Conservation (phyloP, 148 eudicot genomes). For the Salicornia ramosissima region DNA sequence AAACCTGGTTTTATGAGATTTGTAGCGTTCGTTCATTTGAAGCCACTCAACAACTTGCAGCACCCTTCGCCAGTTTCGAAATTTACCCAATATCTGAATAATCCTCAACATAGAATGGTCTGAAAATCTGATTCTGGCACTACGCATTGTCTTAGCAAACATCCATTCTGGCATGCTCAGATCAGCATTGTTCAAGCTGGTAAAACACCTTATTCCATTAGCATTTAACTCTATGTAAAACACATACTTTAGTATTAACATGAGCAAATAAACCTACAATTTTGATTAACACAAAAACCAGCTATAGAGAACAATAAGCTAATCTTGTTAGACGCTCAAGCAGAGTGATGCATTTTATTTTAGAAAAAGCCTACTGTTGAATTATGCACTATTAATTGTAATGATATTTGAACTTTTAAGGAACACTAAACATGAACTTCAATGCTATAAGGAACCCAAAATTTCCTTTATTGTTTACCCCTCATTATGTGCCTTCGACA, state of each 20-base stretch:
- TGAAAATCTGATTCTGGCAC: constrained; percentile 74
- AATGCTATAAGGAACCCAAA: background rate
- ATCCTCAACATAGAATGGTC: constrained; percentile 79
- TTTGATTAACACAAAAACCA: background rate
- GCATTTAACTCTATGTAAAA: background rate
- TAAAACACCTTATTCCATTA: constrained; percentile 3
- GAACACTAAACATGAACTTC: background rate
- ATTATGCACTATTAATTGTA: background rate
- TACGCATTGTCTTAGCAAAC: constrained; percentile 82
- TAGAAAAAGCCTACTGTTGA: background rate
- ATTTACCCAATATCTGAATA: constrained; percentile 83
- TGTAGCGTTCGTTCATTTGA: constrained; percentile 77
- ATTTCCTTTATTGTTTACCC: background rate
- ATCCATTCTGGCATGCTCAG: constrained; percentile 86
- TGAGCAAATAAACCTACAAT: background rate
- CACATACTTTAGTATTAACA: background rate
- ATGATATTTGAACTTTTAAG: background rate
- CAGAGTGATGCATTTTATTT: background rate
- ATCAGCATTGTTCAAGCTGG: constrained; percentile 78
- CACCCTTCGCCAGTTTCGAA: constrained; percentile 84
- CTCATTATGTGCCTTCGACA: background rate
- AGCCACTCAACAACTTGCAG: constrained; percentile 94
- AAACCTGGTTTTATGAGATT: constrained; percentile 69
- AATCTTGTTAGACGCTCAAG: background rate
- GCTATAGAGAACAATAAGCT: background rate